Evolutionary conservation across 371 early-diverging fungal genomes (phyloP).

Genomic region (Capniomyces stellatus): DNA sequence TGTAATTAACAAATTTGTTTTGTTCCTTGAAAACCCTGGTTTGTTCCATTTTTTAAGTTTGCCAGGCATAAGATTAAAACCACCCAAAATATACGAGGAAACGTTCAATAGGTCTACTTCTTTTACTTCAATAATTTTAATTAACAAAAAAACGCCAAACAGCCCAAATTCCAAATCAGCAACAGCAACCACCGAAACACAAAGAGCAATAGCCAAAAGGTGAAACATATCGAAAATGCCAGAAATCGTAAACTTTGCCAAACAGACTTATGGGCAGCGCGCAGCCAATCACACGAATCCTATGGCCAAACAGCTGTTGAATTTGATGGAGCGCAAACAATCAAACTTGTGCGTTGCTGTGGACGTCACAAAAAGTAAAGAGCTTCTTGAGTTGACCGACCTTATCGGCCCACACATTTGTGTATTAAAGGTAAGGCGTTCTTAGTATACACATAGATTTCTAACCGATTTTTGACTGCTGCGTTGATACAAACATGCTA

Average conservation of each 20-base stretch:
- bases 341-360: slow-evolving; percentile 79
- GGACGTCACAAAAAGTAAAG: slow-evolving; percentile 72
- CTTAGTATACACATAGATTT: slow-evolving; percentile 16
- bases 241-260: slow-evolving; percentile 2
- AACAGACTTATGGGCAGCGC: slow-evolving; percentile 13
- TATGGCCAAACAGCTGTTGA: slow-evolving; percentile 52
- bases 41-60: too few species aligned
- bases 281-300: slow-evolving; percentile 13
- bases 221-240: too few species aligned
- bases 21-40: too few species aligned
- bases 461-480: too few species aligned
- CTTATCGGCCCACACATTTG: slow-evolving; percentile 82
- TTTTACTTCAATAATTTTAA: too few species aligned
- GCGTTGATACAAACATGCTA: background rate
- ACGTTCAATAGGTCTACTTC: too few species aligned
- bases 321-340: slow-evolving; percentile 75
- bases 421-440: too few species aligned
- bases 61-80: too few species aligned
- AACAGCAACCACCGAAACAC: background rate
- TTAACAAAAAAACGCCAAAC: too few species aligned
- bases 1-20: too few species aligned
- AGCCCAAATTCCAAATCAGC: too few species aligned
- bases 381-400: slow-evolving; percentile 72
- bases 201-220: background rate
- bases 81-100: too few species aligned